Base-by-base conservation (phyloP, 805 yeast species). In the Teunomyces funiuensis region DNA sequence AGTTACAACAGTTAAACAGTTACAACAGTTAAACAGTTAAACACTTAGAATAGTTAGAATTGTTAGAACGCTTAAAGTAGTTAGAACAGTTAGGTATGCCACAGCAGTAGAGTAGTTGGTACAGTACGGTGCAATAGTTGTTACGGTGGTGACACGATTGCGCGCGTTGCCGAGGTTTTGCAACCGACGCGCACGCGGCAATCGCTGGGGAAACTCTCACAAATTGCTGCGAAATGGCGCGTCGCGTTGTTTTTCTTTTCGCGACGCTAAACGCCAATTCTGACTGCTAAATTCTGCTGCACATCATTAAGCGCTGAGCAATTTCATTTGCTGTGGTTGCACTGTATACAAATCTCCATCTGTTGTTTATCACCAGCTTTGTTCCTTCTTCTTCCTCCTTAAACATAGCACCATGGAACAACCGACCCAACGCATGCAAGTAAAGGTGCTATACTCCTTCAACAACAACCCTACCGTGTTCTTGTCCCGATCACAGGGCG, bases 401-500 rank as follows among this genome's bases (percentile, higher is more conserved):
- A 19, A 19, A 9, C 25, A 14, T 23, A 10, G 36, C 37, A 28
- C 43, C 40, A 57, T 57, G 61, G 54, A 53, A 40, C 58, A 40
- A 28, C 45, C 41, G 27, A 54, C 58, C 48, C 57, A 61, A 43
- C 64, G 66, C 46, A 70, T 70, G 74, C 76, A 70, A 53, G 66
- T 70, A 40, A 70, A 70, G 49, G 71, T 70, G 44, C 58, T 70
- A 53, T 70, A 70, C 45, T 67, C 74, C 28, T 70, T 70, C 60
- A 67, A 70, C 56, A 65, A 66, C 52, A 65, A 63, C 52, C 45
- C 66, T 34, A 67, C 74, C 5, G 74, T 70, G 39, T 70, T 69
- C 42, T 58, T 70, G 41, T 68, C 74, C 4, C 53, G 76, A 27
- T 67, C 73, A 6, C 57, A 58, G 37, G 44, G 39, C 20, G 64